These are phyloP conservation scores for Scheffersomyces stambukii DNA, from an alignment of 1,139 yeast genomes.

Conservation along the genomic window DNA sequence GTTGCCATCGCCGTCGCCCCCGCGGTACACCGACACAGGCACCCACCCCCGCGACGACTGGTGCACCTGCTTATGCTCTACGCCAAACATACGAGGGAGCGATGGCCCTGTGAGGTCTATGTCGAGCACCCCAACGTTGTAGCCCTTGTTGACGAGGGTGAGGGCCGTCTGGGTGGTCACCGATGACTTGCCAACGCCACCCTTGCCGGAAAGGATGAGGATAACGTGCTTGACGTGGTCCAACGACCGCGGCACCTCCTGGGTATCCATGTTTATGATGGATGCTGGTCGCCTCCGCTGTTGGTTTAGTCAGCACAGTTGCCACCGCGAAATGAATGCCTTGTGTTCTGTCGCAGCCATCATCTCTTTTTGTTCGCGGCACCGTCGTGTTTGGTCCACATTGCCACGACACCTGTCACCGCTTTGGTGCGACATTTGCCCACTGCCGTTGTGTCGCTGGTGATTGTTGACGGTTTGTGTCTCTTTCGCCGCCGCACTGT, in stretches of 20 bases:
- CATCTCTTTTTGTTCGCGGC: too few species aligned
- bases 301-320: too few species aligned
- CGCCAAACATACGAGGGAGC: conserved; percentile 92
- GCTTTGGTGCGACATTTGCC: too few species aligned
- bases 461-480: too few species aligned
- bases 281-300: too few species aligned
- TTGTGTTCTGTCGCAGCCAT: too few species aligned
- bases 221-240: conserved; percentile 63
- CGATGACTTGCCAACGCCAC: conserved; percentile 88
- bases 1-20: conserved; percentile 21
- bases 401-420: too few species aligned
- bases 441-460: too few species aligned
- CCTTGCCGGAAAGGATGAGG: conserved; percentile 44
- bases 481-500: too few species aligned
- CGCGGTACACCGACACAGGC: conserved; percentile 64
- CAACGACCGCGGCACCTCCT: conserved; percentile 50
- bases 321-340: too few species aligned
- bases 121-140: conserved; percentile 86
- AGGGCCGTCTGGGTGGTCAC: conserved; percentile 92
- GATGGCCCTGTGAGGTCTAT: conserved; percentile 98
- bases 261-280: too few species aligned
- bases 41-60: conserved; percentile 89
- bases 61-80: conserved; percentile 73
- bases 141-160: conserved; percentile 64
- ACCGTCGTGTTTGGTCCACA: too few species aligned